Percentiles rank a stretch among this genome's conserved stretches.
phyloP scores from a whole-genome alignment of 768 basidiomycete genomes.

The Hericium erinaceus region DNA sequence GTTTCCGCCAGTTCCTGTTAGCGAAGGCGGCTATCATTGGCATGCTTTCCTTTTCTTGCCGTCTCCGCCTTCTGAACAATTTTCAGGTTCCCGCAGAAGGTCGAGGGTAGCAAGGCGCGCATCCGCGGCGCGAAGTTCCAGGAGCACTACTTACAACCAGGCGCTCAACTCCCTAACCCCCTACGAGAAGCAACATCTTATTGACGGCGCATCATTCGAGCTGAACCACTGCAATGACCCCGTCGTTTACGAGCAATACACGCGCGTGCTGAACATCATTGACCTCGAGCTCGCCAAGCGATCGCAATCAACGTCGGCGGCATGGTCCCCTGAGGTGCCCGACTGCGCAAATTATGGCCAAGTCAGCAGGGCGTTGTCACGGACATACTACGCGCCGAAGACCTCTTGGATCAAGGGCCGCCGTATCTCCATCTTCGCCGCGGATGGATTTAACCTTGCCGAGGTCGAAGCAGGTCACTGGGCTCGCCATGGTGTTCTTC shows the following conservation, averaged over 20 bases:
- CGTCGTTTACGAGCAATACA: conserved; percentile 58
- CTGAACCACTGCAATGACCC: conserved; percentile 76
- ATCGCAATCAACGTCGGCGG: conserved; percentile 66
- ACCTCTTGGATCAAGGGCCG: conserved; percentile 51
- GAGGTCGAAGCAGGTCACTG: conserved; percentile 45
- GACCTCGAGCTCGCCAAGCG: conserved; percentile 62
- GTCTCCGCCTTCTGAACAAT: background rate
- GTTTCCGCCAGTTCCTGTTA: conserved; percentile 36
- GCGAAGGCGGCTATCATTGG: conserved; percentile 51
- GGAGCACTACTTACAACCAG: conserved; percentile 68
- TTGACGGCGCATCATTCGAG: conserved; percentile 70
- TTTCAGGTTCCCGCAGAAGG: conserved; percentile 37
- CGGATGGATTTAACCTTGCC: conserved; percentile 60
- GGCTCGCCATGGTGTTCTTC: conserved; percentile 49
- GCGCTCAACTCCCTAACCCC: conserved; percentile 67
- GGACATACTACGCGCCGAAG: conserved; percentile 44
- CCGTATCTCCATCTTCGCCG: conserved; percentile 66
- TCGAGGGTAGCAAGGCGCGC: conserved; percentile 47
- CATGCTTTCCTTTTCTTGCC: conserved; percentile 3
- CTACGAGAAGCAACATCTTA: conserved; percentile 62
- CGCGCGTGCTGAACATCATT: conserved; percentile 60
- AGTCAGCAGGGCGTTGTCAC: conserved; percentile 49
- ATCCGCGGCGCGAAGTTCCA: conserved; percentile 63
- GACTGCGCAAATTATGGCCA: conserved; percentile 48
- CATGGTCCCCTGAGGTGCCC: conserved; percentile 43